A percentile compares a stretch with the other conserved stretches of the same genome.
These are phyloP conservation scores for Kernera saxatilis DNA, from an alignment of 345 rosid species.

Conservation along the genomic window DNA sequence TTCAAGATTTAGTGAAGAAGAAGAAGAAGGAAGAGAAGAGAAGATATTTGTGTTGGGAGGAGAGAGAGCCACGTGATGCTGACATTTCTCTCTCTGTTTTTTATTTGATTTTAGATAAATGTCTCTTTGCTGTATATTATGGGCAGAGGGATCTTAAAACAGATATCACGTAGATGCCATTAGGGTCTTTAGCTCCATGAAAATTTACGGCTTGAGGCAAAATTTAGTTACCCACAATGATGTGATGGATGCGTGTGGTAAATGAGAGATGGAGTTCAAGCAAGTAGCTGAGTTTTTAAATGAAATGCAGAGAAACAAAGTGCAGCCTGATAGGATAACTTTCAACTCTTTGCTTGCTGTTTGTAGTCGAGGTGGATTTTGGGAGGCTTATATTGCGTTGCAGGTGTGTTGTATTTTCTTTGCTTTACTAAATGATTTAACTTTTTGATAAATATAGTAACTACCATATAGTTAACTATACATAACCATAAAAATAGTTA, in stretches of 20 bases:
- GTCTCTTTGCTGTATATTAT: slow-evolving; percentile 13
- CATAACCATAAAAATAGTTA: no score
- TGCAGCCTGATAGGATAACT: slow-evolving; percentile 83
- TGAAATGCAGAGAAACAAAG: slow-evolving; percentile 64
- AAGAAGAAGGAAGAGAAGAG: slow-evolving; percentile 8
- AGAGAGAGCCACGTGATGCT: slow-evolving; percentile 32
- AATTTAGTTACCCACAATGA: slow-evolving; percentile 90
- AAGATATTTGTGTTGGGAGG: slow-evolving; percentile 22
- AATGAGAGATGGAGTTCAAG: slow-evolving; percentile 75
- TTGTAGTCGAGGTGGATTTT: slow-evolving; percentile 77
- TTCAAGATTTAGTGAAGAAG: not conserved
- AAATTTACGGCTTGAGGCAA: slow-evolving; percentile 58
- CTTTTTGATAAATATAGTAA: no score
- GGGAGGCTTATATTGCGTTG: no score
- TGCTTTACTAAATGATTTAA: no score
- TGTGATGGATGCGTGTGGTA: slow-evolving; percentile 90
- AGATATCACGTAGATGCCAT: no score
- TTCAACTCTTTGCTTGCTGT: slow-evolving; percentile 81
- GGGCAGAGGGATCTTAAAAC: slow-evolving; percentile 12
- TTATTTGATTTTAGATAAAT: not conserved
- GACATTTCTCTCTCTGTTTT: slow-evolving; percentile 1
- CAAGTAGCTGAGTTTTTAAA: slow-evolving; percentile 60
- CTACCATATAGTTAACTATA: no score
- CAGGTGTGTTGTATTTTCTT: no score
- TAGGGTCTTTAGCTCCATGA: slow-evolving; percentile 64